Conservation (phyloP, 257 asterid species). For the Mentha longifolia region DNA sequence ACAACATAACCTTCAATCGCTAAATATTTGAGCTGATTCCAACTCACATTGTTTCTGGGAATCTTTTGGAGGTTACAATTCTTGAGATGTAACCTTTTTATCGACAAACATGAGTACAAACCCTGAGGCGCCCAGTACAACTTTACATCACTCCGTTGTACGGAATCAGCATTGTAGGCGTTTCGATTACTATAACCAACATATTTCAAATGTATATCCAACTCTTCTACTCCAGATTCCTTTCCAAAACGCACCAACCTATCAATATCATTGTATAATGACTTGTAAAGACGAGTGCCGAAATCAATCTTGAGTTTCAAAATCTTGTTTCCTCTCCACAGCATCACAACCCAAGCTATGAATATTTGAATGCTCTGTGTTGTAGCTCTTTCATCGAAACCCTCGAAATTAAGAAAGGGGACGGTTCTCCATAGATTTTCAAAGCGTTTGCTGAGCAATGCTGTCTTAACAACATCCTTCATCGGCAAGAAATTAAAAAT, state of each 20-base stretch:
- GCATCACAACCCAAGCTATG: background rate
- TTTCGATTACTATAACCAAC: no score
- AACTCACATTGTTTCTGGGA: background rate
- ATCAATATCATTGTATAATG: background rate
- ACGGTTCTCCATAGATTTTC: background rate
- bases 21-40: background rate
- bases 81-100: no score
- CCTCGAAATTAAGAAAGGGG: background rate
- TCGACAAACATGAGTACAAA: no score
- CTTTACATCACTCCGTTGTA: no score
- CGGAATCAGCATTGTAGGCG: no score
- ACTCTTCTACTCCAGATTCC: background rate
- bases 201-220: background rate
- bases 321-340: conserved; percentile 17
- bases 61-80: no score
- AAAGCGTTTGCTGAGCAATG: background rate
- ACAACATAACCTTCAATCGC: no score
- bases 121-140: no score
- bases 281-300: background rate
- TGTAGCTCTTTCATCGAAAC: no score
- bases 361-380: background rate
- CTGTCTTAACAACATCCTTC: no score
- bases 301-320: background rate
- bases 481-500: no score
- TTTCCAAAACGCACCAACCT: background rate